Evolutionary conservation across 1,284 basidiomycete genomes (phyloP), one percentile per base, ranked within the genome.

Genomic region (Golubevia pallescens): DNA sequence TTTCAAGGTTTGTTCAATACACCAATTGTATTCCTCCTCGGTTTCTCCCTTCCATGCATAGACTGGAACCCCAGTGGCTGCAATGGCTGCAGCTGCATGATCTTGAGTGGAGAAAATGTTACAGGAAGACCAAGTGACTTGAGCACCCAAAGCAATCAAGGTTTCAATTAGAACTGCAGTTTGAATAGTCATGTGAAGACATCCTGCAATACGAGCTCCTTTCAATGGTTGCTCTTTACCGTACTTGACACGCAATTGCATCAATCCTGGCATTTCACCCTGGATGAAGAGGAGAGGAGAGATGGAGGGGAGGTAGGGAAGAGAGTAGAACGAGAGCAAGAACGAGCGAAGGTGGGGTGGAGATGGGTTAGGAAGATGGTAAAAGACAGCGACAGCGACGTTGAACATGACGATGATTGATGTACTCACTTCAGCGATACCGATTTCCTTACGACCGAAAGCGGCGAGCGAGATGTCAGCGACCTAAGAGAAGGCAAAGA

Each of bases 41-140:
- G 95, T 97, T 89, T 99, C 96, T 70, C 97, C 97, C 89, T 99
- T 99, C 96, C 96, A 99, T 71, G 96, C 97, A 86, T 92, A 99
- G 85, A 99, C 96, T 77, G 96, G 96, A 65, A 99, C 93, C 80
- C 96, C 96, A 70, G 97, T 97, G 24, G 95, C 96, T 72, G 96
- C 96, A 78, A 99, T 98, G 78, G 94, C 97, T 75, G 96, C 93
- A 68, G 96, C 97, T 70, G 96, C 96, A 88, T 99, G 96, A 87
- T 99, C 96, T 83, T 88, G 97, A 66, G 96, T 99, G 65, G 97
- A 99, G 89, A 97, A 99, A 87, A 99, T 99, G 90, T 99, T 99
- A 89, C 95, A 97, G 80, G 96, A 99, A 57, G 97, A 99, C 97
- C 96, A 99, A 79, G 96, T 91, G 73, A 99, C 96, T 87, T 98